Percentiles rank a stretch among this genome's conserved stretches.
phyloP scores from a whole-genome alignment of 805 yeast genomes.

The Blastobotrys americana region DNA sequence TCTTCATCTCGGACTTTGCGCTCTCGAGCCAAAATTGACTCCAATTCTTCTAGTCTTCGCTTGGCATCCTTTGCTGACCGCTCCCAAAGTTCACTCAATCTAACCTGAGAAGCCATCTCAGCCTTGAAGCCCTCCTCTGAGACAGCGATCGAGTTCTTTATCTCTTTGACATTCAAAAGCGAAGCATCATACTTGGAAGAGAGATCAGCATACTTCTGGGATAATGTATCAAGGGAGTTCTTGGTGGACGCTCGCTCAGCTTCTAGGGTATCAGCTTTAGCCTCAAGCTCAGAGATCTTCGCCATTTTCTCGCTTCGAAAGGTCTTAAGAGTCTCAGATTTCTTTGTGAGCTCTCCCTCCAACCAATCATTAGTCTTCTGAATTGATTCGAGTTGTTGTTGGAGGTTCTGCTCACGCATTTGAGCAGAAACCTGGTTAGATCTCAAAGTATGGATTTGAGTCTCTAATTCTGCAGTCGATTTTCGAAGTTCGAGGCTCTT shows the following conservation, averaged over 20 bases:
- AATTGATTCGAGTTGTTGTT: constrained; percentile 38
- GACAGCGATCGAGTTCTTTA: constrained; percentile 38
- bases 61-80: constrained; percentile 46
- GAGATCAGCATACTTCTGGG: constrained; percentile 15
- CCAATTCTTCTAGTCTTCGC: constrained; percentile 47
- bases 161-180: constrained; percentile 39
- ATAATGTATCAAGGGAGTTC: constrained; percentile 25
- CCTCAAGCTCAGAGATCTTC: constrained; percentile 29
- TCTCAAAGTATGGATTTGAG: constrained; percentile 31
- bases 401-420: constrained; percentile 33
- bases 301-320: constrained; percentile 28
- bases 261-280: constrained; percentile 33
- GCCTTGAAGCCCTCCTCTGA: constrained; percentile 46
- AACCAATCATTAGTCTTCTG: constrained; percentile 38
- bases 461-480: constrained; percentile 35
- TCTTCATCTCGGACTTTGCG: constrained; percentile 35
- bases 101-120: constrained; percentile 57
- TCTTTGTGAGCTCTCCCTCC: constrained; percentile 34
- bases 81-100: constrained; percentile 50
- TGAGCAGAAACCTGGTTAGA: constrained; percentile 26
- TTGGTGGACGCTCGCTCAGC: constrained; percentile 28
- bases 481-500: constrained; percentile 36
- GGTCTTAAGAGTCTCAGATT: constrained; percentile 29
- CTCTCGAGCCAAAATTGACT: constrained; percentile 38
- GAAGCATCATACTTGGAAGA: constrained; percentile 37